Evolutionary conservation across 1,284 basidiomycete species (phyloP), one percentile per base, ranked within the genome.

Genomic region (Inonotus obliquus): DNA sequence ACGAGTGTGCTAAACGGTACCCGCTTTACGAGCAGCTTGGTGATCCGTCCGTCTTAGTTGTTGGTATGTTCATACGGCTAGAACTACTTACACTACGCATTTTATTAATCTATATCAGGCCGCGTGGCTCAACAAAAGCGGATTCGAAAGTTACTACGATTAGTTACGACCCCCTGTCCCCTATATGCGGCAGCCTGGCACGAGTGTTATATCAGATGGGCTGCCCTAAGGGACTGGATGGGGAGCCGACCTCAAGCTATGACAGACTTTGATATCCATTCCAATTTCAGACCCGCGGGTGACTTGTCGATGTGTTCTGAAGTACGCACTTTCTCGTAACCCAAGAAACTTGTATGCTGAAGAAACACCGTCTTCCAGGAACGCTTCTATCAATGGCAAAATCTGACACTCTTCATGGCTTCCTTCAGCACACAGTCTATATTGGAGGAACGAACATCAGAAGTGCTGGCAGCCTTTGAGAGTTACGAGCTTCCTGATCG

Each of bases 331-430:
- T 45, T 27, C 19, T 55, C 17, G 37, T n/a, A n/a, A n/a, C n/a
- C n/a, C 17, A 37, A 14, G 29, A 29, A 21, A 14, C 10, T 54
- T 19, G n/a, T 44, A 44, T 44, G 14, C 27, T 41, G 25, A 53
- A 23, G 38, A 37, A 32, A 1, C 11, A 13, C 14, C 62, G 49
- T 64, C 54, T 41, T 63, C 10, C 67, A 92, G 86, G 91, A 94
- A 19, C 82, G 87, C 64, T 83, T 86, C 47, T 82, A 81, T 45
- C 86, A 94, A 67, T 97, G 94, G 94, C 89, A 94, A 69, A 94
- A 96, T 71, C 77, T 94, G 23, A 89, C 91, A 0, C 77, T 93
- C 29, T 92, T 92, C 72, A 75, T 96, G 47, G 85, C 91, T 17
- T 84, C 91, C 1, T 83, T 91, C 27, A 87, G 89, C 41, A 86